These are phyloP conservation scores for Lentinula raphanica DNA, from an alignment of 768 basidiomycete species.

Conservation along the genomic window DNA sequence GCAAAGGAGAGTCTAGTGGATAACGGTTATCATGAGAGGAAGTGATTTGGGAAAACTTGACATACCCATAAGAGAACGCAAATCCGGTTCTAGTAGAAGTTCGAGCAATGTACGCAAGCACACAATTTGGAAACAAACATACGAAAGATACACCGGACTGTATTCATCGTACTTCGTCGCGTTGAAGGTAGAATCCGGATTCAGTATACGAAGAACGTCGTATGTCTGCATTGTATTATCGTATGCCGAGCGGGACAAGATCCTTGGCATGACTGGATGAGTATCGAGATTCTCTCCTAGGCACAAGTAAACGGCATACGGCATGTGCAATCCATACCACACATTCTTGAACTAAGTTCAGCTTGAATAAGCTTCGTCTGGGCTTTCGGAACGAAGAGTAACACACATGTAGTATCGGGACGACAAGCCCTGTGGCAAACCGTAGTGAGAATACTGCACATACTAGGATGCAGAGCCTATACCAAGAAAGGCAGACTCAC, in stretches of 20 bases:
- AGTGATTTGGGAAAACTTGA: slow-evolving; percentile 8
- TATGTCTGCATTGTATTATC: slow-evolving; percentile 52
- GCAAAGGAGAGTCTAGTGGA: slow-evolving; percentile 41
- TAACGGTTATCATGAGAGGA: not conserved
- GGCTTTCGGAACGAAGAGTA: not conserved
- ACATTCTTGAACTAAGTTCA: slow-evolving; percentile 41
- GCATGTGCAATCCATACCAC: slow-evolving; percentile 55
- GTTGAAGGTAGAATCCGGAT: slow-evolving; percentile 34
- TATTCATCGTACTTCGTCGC: slow-evolving; percentile 40
- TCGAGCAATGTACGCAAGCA: not conserved
- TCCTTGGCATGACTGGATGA: slow-evolving; percentile 25
- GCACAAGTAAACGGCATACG: slow-evolving; percentile 29
- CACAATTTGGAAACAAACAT: slow-evolving; percentile 15
- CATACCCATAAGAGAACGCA: slow-evolving; percentile 46
- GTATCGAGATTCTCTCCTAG: slow-evolving; percentile 6
- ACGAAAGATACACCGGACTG: slow-evolving; percentile 45
- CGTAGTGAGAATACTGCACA: slow-evolving; percentile 3
- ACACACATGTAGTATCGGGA: slow-evolving; percentile 43
- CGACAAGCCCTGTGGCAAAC: slow-evolving; percentile 38
- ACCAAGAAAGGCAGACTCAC: slow-evolving; percentile 25
- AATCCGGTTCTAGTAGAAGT: slow-evolving; percentile 55
- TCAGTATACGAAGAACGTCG: slow-evolving; percentile 38
- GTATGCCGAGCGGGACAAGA: slow-evolving; percentile 48
- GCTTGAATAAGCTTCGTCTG: slow-evolving; percentile 11
- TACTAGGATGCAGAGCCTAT: slow-evolving; percentile 14